These are phyloP conservation scores for Rhododendron ferrugineum DNA, from an alignment of 148 eudicot species.

Conservation along the genomic window DNA sequence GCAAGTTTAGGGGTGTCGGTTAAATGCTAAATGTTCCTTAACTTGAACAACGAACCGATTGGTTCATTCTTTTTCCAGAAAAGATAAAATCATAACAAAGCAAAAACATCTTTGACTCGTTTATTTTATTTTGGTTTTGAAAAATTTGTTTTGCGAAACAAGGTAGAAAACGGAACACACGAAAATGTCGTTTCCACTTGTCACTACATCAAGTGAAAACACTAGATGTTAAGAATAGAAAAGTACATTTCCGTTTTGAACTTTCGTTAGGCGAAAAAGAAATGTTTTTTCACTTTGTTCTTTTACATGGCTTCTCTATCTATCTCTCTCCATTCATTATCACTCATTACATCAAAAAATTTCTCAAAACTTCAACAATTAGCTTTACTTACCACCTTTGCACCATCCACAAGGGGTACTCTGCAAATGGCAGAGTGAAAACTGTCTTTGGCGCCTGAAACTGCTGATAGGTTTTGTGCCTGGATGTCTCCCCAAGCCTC, in stretches of 20 bases:
- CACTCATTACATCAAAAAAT: no score
- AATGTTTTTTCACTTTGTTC: not conserved
- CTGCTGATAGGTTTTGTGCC: slow-evolving; percentile 30
- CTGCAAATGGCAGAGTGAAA: slow-evolving; percentile 40
- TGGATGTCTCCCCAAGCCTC: slow-evolving; percentile 44
- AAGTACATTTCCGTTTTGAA: not conserved
- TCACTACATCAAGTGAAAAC: not conserved
- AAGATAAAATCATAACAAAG: not conserved
- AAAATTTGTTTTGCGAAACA: not conserved
- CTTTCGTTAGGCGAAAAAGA: not conserved
- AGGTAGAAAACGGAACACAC: not conserved
- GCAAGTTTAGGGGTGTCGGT: not conserved
- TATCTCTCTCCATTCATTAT: no score
- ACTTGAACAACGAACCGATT: not conserved
- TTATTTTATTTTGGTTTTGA: not conserved
- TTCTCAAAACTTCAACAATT: no score
- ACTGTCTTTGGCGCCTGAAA: slow-evolving; percentile 28
- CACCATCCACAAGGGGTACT: slow-evolving; percentile 47
- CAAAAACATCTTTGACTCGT: not conserved
- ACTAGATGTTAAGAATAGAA: not conserved
- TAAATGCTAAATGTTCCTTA: not conserved
- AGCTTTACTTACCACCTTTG: slow-evolving; percentile 36
- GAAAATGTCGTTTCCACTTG: not conserved
- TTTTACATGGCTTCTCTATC: no score
- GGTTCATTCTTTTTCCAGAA: not conserved